Base-by-base conservation (phyloP, 2,329 filamentous ascomycete species). In the Furcasterigmium sp. region DNA sequence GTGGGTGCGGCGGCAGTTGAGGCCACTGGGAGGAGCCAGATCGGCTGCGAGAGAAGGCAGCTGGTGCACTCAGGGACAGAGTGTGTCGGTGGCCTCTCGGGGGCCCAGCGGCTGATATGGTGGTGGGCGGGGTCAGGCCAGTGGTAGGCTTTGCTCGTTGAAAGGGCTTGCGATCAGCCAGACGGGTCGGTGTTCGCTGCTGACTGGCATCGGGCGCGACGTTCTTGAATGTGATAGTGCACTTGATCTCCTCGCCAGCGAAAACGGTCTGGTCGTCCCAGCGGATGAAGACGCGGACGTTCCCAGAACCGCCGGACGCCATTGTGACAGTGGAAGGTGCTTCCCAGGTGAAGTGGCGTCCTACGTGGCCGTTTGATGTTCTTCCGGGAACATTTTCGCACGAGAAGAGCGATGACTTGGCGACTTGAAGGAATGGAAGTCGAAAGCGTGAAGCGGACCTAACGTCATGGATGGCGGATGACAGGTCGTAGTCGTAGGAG, bases 191-290 rank as follows among this genome's bases (percentile, higher is more conserved):
- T 37, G 45, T 50, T 45, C 51, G 59, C 39, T 59, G 48, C 44
- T 66, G 63, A 37, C 51, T 60, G 28, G 63, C 51, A 30, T 67
- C 68, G 39, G 76, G 59, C 34, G 80, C 75, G 50, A 91, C 77
- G 62, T 98, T 98, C 68, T 86, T 91, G 70, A 98, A 98, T 40
- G 88, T 96, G 63, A 98, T 95, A 53, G 84, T 90, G 68, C 93
- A 97, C 69, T 91, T 87, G 59, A 97, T 80, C 59, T 95, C 86
- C 73, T 98, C 93, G 65, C 93, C 93, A 45, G 93, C 88, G 68
- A 97, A 98, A 56, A 98, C 88, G 49, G 87, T 91, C 64, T 91
- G 84, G 61, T 95, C 87, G 63, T 89, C 85, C 87, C 91, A 98
- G 69, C 85, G 84, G 64, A 98, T 88, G 64, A 91, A 95, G 66